Evolutionary conservation across 2,329 filamentous ascomycete species (phyloP), one percentile per base, ranked within the genome.

Genomic region (Macrophomina phaseolina): DNA sequence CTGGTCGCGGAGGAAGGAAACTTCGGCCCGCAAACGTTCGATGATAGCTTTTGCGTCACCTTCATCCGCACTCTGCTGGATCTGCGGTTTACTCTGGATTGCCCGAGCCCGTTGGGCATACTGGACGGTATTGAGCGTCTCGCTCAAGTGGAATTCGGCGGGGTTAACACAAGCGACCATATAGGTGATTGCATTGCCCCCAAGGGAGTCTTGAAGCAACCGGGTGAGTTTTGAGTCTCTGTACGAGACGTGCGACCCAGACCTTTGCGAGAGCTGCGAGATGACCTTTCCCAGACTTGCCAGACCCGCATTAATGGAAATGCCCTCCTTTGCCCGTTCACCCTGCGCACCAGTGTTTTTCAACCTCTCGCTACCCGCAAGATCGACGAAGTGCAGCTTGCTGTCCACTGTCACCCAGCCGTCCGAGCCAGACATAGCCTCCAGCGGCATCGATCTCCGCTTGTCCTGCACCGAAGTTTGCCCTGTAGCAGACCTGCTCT

Each of bases 151-250:
- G 76, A 99, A 99, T 77, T 97, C 94, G 14, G 94, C 93, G 0
- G 94, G 94, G 0, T 94, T 99, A 36, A 99, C 94, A 80, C 95
- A 99, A 8, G 95, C 95, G 81, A 99, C 95, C 95, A 99, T 98
- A 81, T 98, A 99, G 0, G 95, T 99, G 76, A 97, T 97, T 42
- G 95, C 95, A 76, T 97, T 98, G 4, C 95, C 95, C 67, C 95
- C 95, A 5, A 99, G 85, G 0, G 95, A 99, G 79, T 99, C 95
- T 82, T 99, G 95, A 18, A 99, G 87, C 30, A 99, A 85, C 68
- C 95, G 90, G 11, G 95, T 99, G 72, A 99, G 88, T 77, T 93
- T 94, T n/a, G 95, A 98, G 81, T 99, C 95, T 70, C 95, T 92
- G 78, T 99, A 99, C 1, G 95, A 99, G 67, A 99, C 94, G 79